Evolutionary conservation across 2,329 filamentous ascomycete species (phyloP).

Genomic region (Fusarium nygamai): DNA sequence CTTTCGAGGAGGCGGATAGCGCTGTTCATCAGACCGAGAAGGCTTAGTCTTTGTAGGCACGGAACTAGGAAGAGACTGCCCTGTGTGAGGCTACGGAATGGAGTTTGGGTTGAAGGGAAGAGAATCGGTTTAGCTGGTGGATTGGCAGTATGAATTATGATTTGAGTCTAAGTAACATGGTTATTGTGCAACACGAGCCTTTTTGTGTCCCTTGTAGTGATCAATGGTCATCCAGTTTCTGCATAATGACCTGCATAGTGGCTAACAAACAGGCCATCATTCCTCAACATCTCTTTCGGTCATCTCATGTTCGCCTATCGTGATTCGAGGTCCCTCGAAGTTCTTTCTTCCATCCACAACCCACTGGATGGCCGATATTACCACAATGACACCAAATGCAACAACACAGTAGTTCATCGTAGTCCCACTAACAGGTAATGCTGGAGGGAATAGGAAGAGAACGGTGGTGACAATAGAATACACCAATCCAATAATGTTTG

Average conservation of each 20-base stretch:
- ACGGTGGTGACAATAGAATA: conserved; percentile 76
- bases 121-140: neutral
- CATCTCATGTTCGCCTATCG: neutral
- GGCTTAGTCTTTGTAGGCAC: neutral
- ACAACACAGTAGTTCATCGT: conserved; percentile 72
- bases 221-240: no score
- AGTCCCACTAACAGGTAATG: conserved; percentile 68
- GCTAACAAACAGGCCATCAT: neutral
- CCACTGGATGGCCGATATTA: conserved; percentile 56
- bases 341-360: conserved; percentile 58
- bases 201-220: no score
- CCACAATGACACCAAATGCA: conserved; percentile 57
- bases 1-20: conserved; percentile 1
- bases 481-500: conserved; percentile 59
- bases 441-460: conserved; percentile 77
- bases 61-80: neutral
- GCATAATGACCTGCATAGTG: rapidly evolving
- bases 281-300: neutral
- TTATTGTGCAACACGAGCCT: neutral
- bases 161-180: neutral
- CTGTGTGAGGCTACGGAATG: neutral
- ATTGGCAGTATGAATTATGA: neutral
- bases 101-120: neutral
- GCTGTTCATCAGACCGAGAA: neutral
- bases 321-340: conserved; percentile 40